Evolutionary conservation across 768 basidiomycete species (phyloP).

Genomic region (Suillus occidentalis): DNA sequence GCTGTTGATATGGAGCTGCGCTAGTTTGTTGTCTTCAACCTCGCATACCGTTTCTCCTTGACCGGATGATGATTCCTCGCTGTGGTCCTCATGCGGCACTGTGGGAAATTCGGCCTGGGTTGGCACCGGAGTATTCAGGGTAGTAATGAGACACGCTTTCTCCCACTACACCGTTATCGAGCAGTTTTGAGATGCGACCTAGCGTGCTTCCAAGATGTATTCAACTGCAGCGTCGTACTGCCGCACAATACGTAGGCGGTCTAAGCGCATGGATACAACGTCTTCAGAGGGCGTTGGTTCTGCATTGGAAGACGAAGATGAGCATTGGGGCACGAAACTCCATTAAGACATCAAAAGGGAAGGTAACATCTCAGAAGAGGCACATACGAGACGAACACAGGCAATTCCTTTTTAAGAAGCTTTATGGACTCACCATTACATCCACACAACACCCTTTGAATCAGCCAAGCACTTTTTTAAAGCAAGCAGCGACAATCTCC

Average conservation of each 20-base stretch:
- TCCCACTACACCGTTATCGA: neutral
- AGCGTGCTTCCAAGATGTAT: conserved; percentile 25
- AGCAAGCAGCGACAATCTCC: neutral
- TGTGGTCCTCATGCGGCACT: neutral
- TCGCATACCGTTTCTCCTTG: neutral
- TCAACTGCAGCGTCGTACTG: conserved; percentile 17
- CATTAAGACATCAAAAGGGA: conserved; percentile 21
- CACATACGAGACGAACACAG: neutral
- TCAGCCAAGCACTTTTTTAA: neutral
- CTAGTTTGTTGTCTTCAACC: neutral
- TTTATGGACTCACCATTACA: conserved; percentile 22
- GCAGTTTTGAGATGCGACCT: conserved; percentile 14
- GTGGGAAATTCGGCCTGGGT: neutral
- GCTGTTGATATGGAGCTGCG: neutral
- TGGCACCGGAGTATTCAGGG: neutral
- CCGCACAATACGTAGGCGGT: conserved; percentile 25
- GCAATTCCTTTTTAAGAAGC: too few relatives aligned
- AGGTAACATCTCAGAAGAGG: conserved; percentile 21
- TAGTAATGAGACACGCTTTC: conserved; percentile 2
- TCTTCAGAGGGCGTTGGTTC: conserved; percentile 29
- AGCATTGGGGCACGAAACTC: conserved; percentile 6
- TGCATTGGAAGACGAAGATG: conserved; percentile 3
- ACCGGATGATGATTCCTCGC: neutral
- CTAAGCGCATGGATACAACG: conserved; percentile 21
- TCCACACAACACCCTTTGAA: conserved; percentile 4